Conservation (phyloP, 768 basidiomycete species). For the Boletus vinaceobasis region DNA sequence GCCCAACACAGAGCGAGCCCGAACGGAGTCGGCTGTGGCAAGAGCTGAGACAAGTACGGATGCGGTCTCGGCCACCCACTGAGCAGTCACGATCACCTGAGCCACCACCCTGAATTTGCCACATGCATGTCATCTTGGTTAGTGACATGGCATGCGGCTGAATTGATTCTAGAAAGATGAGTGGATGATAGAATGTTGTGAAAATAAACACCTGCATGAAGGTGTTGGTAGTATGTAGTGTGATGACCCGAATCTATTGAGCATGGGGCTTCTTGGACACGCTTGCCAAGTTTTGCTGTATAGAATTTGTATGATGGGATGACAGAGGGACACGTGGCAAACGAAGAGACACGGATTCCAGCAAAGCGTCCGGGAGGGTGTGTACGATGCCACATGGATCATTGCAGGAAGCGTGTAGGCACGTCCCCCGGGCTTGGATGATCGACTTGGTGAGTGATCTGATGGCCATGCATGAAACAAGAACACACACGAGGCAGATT, state of each 20-base stretch:
- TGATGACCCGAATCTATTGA: conserved; percentile 15
- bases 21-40: conserved; percentile 50
- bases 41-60: conserved; percentile 50
- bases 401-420: conserved; percentile 19
- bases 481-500: conserved; percentile 23
- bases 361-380: background rate
- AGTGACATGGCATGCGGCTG: conserved; percentile 12
- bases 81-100: conserved; percentile 39
- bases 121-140: conserved; percentile 12
- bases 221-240: conserved; percentile 15
- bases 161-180: conserved; percentile 6
- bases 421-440: conserved; percentile 12
- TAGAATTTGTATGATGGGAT: conserved; percentile 1
- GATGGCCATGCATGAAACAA: conserved; percentile 16
- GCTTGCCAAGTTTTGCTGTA: conserved; percentile 11
- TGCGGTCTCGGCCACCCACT: conserved; percentile 45
- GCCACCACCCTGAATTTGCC: conserved; percentile 33
- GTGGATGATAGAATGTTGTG: conserved; percentile 9
- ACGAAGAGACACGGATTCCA: background rate
- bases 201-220: background rate
- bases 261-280: conserved; percentile 15
- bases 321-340: conserved; percentile 11
- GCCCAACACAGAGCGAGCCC: conserved; percentile 34
- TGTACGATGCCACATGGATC: conserved; percentile 19
- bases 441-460: conserved; percentile 16